Base-by-base conservation (phyloP, 345 rosid genomes). In the Gossypium ekmanianum region DNA sequence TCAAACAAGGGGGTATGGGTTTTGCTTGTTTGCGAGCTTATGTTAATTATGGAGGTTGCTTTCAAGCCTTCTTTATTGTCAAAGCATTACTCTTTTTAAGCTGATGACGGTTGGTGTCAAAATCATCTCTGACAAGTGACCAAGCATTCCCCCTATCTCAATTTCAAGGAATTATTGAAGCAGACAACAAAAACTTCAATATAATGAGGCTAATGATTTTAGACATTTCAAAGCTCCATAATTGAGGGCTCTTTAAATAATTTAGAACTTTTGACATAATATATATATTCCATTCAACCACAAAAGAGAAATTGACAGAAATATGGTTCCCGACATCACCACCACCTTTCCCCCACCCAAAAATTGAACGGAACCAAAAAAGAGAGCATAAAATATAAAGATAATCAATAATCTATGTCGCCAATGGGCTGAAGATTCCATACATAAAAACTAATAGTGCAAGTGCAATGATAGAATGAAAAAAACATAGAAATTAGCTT, bases 361-460 rank as follows among this genome's bases (percentile, higher is more conserved):
- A 63, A 39, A 16, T 39, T 10, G 22, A 4, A 65, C 10, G 1
- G 3, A 65, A 11, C 11, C 7, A 61, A 12, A n/a, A 43, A 4
- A 7, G 14, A 16, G 2, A n/a, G 5, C 3, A 54, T 11, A 54
- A 63, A n/a, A 67, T 68, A 2, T 51, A 18, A 41, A 27, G 48
- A 7, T 11, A 43, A 13, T 45, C 45, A 63, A 69, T 43, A 20
- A 55, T 56, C 54, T 56, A 69, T 22, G 51, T 44, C 54, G 72
- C 77, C 65, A 76, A 64, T 45, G 52, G 69, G 80, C 62, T 56
- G 27, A 65, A 63, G 71, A 71, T 51, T 68, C 72, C 72, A 24
- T 48, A 68, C 56, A 24, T 48, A 24, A 43, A 34, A 45, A 64
- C 78, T 77, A 78, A 58, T 50, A 66, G 71, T 76, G 73, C 83